Evolutionary conservation across 2,329 filamentous ascomycete genomes (phyloP).

Genomic region (Malbranchea cinnamomea): DNA sequence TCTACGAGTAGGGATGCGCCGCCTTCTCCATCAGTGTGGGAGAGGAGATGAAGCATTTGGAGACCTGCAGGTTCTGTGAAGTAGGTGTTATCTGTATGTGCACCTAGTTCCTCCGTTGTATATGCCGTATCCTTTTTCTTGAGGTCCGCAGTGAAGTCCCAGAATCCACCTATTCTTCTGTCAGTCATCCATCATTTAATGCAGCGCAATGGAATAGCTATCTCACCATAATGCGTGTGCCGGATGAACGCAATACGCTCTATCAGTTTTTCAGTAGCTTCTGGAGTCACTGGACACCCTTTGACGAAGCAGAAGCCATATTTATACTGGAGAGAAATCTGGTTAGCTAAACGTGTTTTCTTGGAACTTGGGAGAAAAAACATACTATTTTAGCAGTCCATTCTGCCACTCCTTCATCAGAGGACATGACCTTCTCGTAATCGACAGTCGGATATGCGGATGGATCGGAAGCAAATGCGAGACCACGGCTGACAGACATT

Average conservation of each 20-base stretch:
- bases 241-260: conserved; percentile 75
- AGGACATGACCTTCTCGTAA: conserved; percentile 46
- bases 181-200: too few relatives aligned
- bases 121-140: conserved; percentile 84
- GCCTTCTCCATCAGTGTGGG: conserved; percentile 50
- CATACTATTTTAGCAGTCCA: conserved; percentile 47
- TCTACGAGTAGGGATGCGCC: conserved; percentile 75
- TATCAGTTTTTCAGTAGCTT: conserved; percentile 59
- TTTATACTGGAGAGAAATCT: conserved; percentile 35
- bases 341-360: conserved; percentile 5
- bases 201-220: too few relatives aligned
- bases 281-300: conserved; percentile 51
- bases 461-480: conserved; percentile 15
- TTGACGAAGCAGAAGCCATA: conserved; percentile 69
- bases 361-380: background rate
- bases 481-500: conserved; percentile 9
- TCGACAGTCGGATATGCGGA: conserved; percentile 41
- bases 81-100: conserved; percentile 92
- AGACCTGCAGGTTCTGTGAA: conserved; percentile 85
- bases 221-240: conserved; percentile 74
- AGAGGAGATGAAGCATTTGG: conserved; percentile 84
- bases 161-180: conserved; percentile 42
- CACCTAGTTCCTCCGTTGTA: conserved; percentile 65
- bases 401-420: conserved; percentile 40
- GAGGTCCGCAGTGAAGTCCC: conserved; percentile 81